Conservation (phyloP, 257 asterid genomes). For the Verbena officinalis region DNA sequence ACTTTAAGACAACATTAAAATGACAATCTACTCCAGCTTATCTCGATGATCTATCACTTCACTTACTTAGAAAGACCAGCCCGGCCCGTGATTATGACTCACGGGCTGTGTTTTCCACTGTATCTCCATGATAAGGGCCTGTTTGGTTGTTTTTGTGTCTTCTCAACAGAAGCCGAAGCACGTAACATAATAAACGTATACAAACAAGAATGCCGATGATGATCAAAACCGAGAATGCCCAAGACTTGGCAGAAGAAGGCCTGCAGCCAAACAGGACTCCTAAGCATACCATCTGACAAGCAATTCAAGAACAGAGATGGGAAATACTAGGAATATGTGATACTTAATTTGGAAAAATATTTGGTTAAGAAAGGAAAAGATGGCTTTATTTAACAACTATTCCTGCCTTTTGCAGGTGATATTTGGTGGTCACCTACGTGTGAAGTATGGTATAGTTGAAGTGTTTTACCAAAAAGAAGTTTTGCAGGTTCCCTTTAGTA, state of each 20-base stretch:
- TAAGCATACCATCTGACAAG: constrained; percentile 47
- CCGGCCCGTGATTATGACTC: constrained; percentile 25
- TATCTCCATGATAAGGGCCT: background rate
- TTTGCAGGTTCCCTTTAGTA: constrained; percentile 17
- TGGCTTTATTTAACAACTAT: background rate
- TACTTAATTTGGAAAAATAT: background rate
- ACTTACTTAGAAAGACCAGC: constrained; percentile 5
- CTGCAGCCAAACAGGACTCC: constrained; percentile 57
- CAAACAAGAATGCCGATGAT: constrained; percentile 42
- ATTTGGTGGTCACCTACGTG: constrained; percentile 35
- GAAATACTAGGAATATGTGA: background rate
- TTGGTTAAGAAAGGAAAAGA: background rate
- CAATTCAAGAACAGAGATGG: background rate
- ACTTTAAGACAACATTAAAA: background rate
- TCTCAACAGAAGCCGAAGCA: constrained; percentile 29
- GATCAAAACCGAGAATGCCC: constrained; percentile 44
- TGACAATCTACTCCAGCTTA: too few species aligned
- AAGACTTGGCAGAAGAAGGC: constrained; percentile 43
- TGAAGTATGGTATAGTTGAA: constrained; percentile 41
- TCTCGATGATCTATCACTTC: background rate
- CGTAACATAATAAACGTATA: constrained; percentile 40
- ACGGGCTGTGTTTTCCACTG: constrained; percentile 6
- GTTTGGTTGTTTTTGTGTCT: background rate
- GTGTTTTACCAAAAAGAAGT: constrained; percentile 24
- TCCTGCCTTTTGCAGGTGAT: constrained; percentile 1